A percentile compares a stretch with the other conserved stretches of the same genome.
These are phyloP conservation scores for Aspergillus indologenus DNA, from an alignment of 495 filamentous ascomycete species.

Conservation along the genomic window DNA sequence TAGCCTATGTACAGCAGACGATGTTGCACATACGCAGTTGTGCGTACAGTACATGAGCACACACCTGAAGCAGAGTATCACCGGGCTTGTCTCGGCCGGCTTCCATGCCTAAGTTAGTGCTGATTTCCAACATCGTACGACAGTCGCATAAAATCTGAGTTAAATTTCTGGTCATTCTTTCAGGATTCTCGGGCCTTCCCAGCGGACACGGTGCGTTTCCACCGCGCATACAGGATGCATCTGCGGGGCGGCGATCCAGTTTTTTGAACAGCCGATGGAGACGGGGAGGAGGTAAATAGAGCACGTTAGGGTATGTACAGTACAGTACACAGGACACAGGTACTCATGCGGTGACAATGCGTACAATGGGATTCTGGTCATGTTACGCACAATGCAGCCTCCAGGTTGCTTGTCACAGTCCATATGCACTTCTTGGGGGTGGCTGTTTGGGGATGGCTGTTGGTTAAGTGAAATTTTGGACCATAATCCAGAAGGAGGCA, in stretches of 20 bases:
- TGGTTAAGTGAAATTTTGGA: too few relatives aligned
- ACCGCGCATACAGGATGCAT: background rate
- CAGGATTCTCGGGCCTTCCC: background rate
- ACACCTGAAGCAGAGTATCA: background rate
- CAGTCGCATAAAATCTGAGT: background rate
- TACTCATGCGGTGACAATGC: background rate
- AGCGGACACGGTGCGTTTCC: background rate
- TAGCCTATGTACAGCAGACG: too few relatives aligned
- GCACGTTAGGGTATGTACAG: background rate
- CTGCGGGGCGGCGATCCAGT: background rate
- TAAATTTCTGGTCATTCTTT: background rate
- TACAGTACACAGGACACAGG: too few relatives aligned
- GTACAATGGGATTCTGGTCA: background rate
- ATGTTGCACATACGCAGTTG: too few relatives aligned
- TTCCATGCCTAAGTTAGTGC: constrained; percentile 4
- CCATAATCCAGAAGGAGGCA: too few relatives aligned
- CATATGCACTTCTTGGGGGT: background rate
- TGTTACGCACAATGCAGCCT: background rate
- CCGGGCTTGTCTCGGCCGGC: constrained; percentile 2
- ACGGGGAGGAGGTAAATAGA: background rate
- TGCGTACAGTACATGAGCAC: too few relatives aligned
- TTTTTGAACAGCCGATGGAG: background rate
- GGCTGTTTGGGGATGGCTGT: too few relatives aligned
- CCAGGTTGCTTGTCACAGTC: background rate
- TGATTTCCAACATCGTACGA: background rate